Base-by-base conservation (phyloP, 306 rosid genomes). In the Datisca glomerata region DNA sequence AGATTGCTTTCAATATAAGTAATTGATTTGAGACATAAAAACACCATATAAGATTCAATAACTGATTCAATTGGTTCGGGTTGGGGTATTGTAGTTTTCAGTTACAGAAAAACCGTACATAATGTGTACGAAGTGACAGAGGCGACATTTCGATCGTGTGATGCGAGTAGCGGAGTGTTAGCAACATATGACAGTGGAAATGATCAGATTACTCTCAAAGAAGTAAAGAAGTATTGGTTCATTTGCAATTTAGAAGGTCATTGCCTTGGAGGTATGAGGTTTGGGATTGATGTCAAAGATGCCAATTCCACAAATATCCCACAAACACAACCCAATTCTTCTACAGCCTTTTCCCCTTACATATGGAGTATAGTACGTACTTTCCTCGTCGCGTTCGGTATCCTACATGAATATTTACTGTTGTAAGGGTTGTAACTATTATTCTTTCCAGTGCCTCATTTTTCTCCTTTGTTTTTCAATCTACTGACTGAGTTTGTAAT, bases 211-310 rank as follows among this genome's bases (percentile, higher is more conserved):
- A 17, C 50, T 4, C 56, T 68, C 9, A 49, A 23, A n/a, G 18
- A 68, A 35, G 65, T 57, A 12, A 68, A 49, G 48, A 56, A 56
- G 11, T 56, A 56, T 41, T 68, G 65, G 74, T 68, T 68, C 53
- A 50, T 68, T 29, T 68, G 73, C 23, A 40, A 55, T 21, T 42
- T 67, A 6, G 23, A 4, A 8, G 73, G 68, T 0, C 73, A 67
- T 55, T 67, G 73, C 43, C 46, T 67, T 17, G 65, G 59, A 12
- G 73, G 68, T 23, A 67, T 60, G 73, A 60, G 59, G 36, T 55
- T 67, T 24, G 13, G 51, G 5, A 32, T 67, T 31, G 56, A 45
- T 12, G 73, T 56, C 5, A 45, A 56, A 32, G 21, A 40, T 39
- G 2, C 48, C 21, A 47, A 16, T 27, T 19, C 66, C 21, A 31